Evolutionary conservation across 2,329 filamentous ascomycete species (phyloP), one percentile per base, ranked within the genome.

Genomic region (Epichloe gansuensis): DNA sequence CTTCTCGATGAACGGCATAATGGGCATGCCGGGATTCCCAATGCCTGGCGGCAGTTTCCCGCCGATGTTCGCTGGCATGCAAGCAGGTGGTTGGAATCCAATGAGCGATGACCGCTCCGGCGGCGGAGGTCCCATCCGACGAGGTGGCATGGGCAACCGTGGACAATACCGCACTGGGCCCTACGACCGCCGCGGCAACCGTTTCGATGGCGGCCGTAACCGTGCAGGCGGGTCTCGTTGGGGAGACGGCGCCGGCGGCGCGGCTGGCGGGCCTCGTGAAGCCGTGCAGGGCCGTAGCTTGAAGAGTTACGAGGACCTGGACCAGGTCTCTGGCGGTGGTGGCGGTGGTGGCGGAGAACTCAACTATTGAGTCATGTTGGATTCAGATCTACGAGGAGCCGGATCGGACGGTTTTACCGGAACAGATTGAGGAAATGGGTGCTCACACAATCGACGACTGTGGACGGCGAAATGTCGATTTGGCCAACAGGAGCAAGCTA

Each of bases 251-350:
- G 86, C 87, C 47, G 85, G 86, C 40, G 85, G 80, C 25, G 82
- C 85, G 36, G 82, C 85, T 2, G 84, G 90, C 54, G 90, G 89
- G 0, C 91, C 93, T 21, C 80, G 87, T 21, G 90, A 97, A 68
- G 91, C 93, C 11, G 89, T 95, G 1, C 88, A 94, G 59, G 93
- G 93, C 5, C 81, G 93, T 53, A 95, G 87, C 55, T 72, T 98
- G 58, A 95, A 95, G 77, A 96, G 89, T 67, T 98, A 98, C 65
- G 94, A 98, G 68, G 93, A 98, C 65, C 74, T 98, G 25, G 93
- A 98, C 71, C 91, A 94, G 45, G 84, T 85, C 53, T 82, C 82
- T 39, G 81, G 83, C 13, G 75, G 79, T 38, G 87, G 84, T 41
- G 82, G 84, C 15, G 75, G 79, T 38, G 87, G 84, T 41, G 82